Evolutionary conservation across 495 filamentous ascomycete genomes (phyloP).

Genomic region (Paragyromitra xinjiangensis): DNA sequence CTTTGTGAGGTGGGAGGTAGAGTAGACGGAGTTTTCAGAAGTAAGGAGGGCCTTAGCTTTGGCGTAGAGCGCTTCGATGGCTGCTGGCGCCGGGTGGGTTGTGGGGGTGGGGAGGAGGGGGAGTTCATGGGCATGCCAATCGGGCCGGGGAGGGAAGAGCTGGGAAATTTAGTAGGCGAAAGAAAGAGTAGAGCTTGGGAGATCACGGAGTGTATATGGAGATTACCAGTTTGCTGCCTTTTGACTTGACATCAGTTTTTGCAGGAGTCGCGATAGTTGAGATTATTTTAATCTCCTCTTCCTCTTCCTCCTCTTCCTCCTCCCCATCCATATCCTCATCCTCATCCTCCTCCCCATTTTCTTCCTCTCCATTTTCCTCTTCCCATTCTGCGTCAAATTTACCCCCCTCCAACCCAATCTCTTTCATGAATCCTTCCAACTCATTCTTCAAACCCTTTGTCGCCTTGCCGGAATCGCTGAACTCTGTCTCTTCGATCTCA

Average conservation of each 20-base stretch:
- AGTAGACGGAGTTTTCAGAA: constrained; percentile 73
- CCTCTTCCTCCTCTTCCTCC: constrained; percentile 50
- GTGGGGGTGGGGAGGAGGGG: constrained; percentile 64
- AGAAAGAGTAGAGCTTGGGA: not conserved
- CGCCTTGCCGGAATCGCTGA: constrained; percentile 23
- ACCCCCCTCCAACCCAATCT: constrained; percentile 52
- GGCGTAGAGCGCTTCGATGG: constrained; percentile 75
- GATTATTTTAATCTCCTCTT: not conserved
- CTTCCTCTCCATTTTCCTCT: constrained; percentile 37
- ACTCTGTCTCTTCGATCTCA: constrained; percentile 51
- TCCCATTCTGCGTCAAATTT: constrained; percentile 51
- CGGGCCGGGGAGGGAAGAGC: constrained; percentile 78
- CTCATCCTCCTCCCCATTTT: constrained; percentile 54
- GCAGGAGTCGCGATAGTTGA: constrained; percentile 45
- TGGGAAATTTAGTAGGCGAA: constrained; percentile 58
- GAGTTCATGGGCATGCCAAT: constrained; percentile 80
- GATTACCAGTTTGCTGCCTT: constrained; percentile 52
- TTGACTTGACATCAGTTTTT: constrained; percentile 28
- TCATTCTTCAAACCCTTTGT: constrained; percentile 45
- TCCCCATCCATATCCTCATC: constrained; percentile 62
- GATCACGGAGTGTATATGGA: not conserved
- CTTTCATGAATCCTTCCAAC: constrained; percentile 54
- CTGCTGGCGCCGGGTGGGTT: constrained; percentile 65
- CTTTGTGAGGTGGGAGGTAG: constrained; percentile 62
- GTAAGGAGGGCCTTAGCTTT: constrained; percentile 79